phyloP scores from a whole-genome alignment of 2,329 filamentous ascomycete species.

The Xylariaceae sp. region DNA sequence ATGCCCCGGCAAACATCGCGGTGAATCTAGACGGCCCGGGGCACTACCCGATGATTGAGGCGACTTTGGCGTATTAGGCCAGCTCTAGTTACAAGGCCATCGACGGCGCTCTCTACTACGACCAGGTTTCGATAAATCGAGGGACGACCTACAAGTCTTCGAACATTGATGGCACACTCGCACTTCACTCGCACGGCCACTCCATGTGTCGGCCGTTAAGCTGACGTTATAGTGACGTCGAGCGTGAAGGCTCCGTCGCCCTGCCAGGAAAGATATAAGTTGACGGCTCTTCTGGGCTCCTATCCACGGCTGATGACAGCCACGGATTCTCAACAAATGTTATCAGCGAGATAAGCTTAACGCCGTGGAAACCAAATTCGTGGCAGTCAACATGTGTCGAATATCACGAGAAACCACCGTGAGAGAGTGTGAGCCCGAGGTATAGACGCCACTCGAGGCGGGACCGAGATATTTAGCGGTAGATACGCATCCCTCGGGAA shows the following conservation, averaged over 20 bases:
- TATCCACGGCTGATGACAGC: conserved; percentile 16
- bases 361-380: conserved; percentile 23
- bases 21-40: conserved; percentile 34
- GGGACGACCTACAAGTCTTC: conserved; percentile 35
- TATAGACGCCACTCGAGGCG: conserved; percentile 24
- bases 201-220: conserved; percentile 30
- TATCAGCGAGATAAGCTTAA: conserved; percentile 24
- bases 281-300: conserved; percentile 21
- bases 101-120: conserved; percentile 38
- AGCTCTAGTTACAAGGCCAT: conserved; percentile 35
- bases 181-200: conserved; percentile 31
- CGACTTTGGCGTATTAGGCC: conserved; percentile 31
- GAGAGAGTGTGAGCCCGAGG: conserved; percentile 31
- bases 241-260: conserved; percentile 30
- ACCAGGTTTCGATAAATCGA: conserved; percentile 34
- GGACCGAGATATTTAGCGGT: conserved; percentile 25
- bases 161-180: conserved; percentile 31
- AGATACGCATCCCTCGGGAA: conserved; percentile 26
- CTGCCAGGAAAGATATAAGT: conserved; percentile 25
- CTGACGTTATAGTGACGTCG: conserved; percentile 30
- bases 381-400: conserved; percentile 29
- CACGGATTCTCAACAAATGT: conserved; percentile 24
- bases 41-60: conserved; percentile 31
- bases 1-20: conserved; percentile 34
- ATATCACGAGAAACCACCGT: conserved; percentile 21